Base-by-base conservation (phyloP, 208 protist genomes). In the Wallacemonas sp. region DNA sequence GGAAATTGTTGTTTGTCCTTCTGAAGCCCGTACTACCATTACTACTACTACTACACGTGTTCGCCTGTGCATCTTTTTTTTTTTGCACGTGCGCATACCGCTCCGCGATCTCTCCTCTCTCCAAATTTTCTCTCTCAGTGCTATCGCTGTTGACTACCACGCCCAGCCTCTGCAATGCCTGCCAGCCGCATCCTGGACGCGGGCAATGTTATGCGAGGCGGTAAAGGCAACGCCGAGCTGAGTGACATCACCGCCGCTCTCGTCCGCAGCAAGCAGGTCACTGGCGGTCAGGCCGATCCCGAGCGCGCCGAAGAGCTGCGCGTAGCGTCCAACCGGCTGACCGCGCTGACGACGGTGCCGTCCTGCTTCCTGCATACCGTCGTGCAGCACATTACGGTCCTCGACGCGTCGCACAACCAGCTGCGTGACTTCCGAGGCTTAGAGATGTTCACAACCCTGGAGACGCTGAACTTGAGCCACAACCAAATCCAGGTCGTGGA, bases 391-490 rank as follows among this genome's bases (percentile, higher is more conserved):
- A 68, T 95, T 23, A 92, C 82, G 12, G 77, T 75, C 26, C 82
- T 96, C n/a, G 67, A 75, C 4, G 83, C 72, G 0, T 72, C 87
- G 1, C 56, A 91, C 70, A 96, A 96, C 58, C 43, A 63, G 11
- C 52, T 96, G 6, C 71, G 62, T 55, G 78, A 47, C 12, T 56
- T 96, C 30, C 65, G 72, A 24, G 90, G 90, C 9, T 23, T 96
- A 16, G 90, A 92, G 11, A 46, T 60, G 17, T 92, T 93, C 60
- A 17, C 30, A 3, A 69, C 76, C 54, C 67, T 96, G 3, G 81
- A 94, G 73, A 73, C 87, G 39, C 77, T 96, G 11, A 78, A 96
- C 69, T 43, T 91, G 2, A 85, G 83, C 61, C 68, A 93, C 72
- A 96, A 96, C 65, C 26, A 34, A 16, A 23, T 96, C 11, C 74